These are phyloP conservation scores for Ogataea ramenticola DNA, from an alignment of 805 yeast genomes.

Conservation along the genomic window DNA sequence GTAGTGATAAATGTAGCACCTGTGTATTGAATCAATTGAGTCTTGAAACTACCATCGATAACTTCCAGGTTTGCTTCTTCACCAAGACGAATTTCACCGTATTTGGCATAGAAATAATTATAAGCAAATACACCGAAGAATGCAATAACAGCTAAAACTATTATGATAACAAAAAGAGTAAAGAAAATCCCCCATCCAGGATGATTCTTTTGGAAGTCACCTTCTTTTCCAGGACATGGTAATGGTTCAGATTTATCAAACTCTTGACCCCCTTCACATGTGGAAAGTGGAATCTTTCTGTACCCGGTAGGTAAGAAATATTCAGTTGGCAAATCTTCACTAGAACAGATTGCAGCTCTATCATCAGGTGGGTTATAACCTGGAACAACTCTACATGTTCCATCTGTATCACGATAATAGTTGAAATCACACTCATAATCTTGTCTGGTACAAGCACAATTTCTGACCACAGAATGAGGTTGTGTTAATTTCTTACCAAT, in stretches of 20 bases:
- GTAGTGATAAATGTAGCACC: slow-evolving; percentile 23
- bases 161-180: slow-evolving; percentile 35
- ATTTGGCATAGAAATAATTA: slow-evolving; percentile 30
- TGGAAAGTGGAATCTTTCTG: slow-evolving; percentile 70
- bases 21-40: slow-evolving; percentile 14
- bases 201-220: slow-evolving; percentile 51
- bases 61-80: slow-evolving; percentile 41
- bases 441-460: slow-evolving; percentile 75
- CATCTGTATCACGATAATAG: slow-evolving; percentile 57
- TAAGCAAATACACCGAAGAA: slow-evolving; percentile 30
- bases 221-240: slow-evolving; percentile 83
- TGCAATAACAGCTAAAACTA: slow-evolving; percentile 45
- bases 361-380: slow-evolving; percentile 67
- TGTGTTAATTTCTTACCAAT: slow-evolving; percentile 48
- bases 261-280: slow-evolving; percentile 72
- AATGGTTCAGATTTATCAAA: slow-evolving; percentile 52
- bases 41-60: slow-evolving; percentile 23
- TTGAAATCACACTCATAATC: slow-evolving; percentile 93
- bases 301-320: slow-evolving; percentile 84
- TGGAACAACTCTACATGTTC: slow-evolving; percentile 68
- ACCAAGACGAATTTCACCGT: slow-evolving; percentile 78
- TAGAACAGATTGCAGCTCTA: slow-evolving; percentile 42
- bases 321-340: slow-evolving; percentile 51
- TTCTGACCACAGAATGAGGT: slow-evolving; percentile 48
- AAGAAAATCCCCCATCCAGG: slow-evolving; percentile 41